Base-by-base conservation (phyloP, 208 protist species). In the Leishmania arabica region DNA sequence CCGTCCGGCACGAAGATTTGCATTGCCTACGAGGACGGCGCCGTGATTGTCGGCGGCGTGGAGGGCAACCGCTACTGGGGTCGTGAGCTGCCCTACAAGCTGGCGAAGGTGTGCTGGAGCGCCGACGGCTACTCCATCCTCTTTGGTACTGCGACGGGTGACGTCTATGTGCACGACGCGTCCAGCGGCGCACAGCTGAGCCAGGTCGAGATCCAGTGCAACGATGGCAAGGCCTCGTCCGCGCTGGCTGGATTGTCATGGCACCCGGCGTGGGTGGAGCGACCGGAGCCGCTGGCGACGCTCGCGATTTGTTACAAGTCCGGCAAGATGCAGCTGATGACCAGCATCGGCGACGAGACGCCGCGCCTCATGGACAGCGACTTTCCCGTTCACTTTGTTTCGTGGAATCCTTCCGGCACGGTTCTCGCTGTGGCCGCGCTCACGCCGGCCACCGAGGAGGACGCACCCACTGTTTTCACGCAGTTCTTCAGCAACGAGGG, bases 1-100 rank as follows among this genome's bases (percentile, higher is more conserved):
- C 60, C 86, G 6, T 90, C 99, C 34, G 98, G 99, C 15, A 93
- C 98, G 73, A 96, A 98, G 69, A 99, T 99, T 60, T 99, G 98
- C 89, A 99, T 99, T 79, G 91, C 96, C 37, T 99, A 99, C 88
- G 98, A 98, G 72, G 98, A 99, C 82, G 98, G 98, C 56, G 95
- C 95, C 17, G 96, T 99, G 17, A 99, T 99, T 84, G 97, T 99
- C 37, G 99, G 99, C 49, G 97, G 93, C 64, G 98, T 99, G 1
- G 98, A 99, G 76, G 98, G 99, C 56, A 98, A 97, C 75, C 90
- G 99, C 24, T 78, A 98, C 72, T 99, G 99, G 99, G 98, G 98
- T 68, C 97, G 97, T 75, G 97, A 98, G 79, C 83, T 99, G 49
- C 91, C 97, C 77, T 85, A 87, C 83, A 79, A 95, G 80, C 93